These are phyloP conservation scores for Clitoria ternatea DNA, from an alignment of 306 rosid genomes.

Conservation along the genomic window DNA sequence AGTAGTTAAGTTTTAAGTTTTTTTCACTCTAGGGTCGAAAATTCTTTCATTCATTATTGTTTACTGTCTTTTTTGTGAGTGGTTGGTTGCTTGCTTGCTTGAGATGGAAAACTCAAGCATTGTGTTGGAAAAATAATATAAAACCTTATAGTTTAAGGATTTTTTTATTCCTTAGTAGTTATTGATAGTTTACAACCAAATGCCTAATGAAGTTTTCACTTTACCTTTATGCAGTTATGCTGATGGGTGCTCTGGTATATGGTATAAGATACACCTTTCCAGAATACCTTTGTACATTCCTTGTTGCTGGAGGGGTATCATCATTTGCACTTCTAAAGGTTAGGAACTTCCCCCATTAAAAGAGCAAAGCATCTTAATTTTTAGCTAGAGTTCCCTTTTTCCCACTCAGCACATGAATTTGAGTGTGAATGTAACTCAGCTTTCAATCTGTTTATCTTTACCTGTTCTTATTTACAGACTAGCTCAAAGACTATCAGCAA, in stretches of 20 bases:
- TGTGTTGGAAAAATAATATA: background rate
- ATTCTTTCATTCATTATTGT: background rate
- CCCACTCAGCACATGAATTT: background rate
- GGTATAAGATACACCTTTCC: conserved; percentile 66
- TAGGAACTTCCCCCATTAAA: background rate
- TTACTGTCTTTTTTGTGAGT: background rate
- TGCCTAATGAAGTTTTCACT: background rate
- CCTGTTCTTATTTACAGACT: conserved; percentile 45
- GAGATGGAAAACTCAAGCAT: background rate
- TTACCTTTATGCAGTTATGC: conserved; percentile 60
- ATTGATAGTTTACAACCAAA: background rate
- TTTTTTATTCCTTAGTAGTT: background rate
- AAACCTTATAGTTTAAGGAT: background rate
- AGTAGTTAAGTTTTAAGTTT: background rate
- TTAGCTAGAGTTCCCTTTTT: background rate
- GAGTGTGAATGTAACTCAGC: background rate
- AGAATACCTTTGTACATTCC: conserved; percentile 69
- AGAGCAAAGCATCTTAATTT: background rate
- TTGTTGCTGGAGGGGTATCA: conserved; percentile 92
- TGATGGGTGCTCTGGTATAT: conserved; percentile 72
- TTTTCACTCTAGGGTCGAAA: too few relatives aligned
- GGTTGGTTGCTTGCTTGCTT: too few relatives aligned
- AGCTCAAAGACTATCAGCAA: conserved; percentile 76
- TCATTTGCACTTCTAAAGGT: conserved; percentile 81
- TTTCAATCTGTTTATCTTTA: background rate